These are phyloP conservation scores for Puccinia hordei DNA, from an alignment of 1,284 basidiomycete species.

Conservation along the genomic window DNA sequence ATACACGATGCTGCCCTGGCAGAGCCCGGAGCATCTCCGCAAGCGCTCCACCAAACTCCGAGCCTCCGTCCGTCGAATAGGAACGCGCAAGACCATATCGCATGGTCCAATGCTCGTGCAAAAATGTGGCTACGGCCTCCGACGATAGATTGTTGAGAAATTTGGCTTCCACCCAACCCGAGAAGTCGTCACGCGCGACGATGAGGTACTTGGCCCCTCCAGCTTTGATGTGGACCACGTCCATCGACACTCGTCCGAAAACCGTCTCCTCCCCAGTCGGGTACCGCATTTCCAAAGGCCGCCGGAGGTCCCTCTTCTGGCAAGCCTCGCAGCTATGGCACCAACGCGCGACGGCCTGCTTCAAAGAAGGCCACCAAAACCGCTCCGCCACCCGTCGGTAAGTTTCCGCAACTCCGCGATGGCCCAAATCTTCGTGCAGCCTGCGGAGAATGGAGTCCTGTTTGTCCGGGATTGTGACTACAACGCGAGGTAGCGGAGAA, in stretches of 20 bases:
- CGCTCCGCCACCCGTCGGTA: background rate
- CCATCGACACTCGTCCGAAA: conserved; percentile 3
- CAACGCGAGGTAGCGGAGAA: background rate
- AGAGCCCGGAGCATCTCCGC: background rate
- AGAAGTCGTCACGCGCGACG: conserved; percentile 46
- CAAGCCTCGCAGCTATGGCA: background rate
- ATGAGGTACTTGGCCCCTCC: conserved; percentile 28
- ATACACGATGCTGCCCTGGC: background rate
- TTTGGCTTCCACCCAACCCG: conserved; percentile 41
- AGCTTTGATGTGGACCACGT: conserved; percentile 36
- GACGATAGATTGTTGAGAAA: conserved; percentile 5
- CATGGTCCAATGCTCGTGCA: conserved; percentile 10
- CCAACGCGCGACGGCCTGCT: background rate
- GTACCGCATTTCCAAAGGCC: background rate
- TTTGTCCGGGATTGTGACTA: background rate
- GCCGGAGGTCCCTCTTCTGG: background rate
- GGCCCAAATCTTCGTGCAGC: conserved; percentile 1
- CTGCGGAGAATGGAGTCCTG: background rate
- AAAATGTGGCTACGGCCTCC: conserved; percentile 1
- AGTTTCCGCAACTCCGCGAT: background rate
- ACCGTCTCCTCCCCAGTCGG: background rate
- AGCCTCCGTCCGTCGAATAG: background rate
- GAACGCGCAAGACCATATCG: background rate
- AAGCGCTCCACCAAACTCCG: conserved; percentile 10
- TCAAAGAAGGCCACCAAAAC: conserved; percentile 14